These are phyloP conservation scores for Akanthomyces lecanii DNA, from an alignment of 2,329 filamentous ascomycete genomes.

Conservation along the genomic window DNA sequence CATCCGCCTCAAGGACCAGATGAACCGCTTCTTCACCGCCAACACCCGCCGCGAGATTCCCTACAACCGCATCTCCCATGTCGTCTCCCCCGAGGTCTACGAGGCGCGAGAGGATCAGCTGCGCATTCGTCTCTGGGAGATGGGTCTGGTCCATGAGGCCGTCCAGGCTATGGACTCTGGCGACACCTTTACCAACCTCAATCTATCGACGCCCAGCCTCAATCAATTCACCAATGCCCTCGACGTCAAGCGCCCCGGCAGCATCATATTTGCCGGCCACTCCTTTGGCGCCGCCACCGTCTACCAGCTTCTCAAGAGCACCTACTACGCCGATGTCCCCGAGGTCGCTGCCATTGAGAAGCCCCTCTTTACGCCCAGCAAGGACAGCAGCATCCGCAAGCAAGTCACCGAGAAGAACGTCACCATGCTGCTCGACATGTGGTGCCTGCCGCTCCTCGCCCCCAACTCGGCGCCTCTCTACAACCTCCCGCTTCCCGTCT, in stretches of 20 bases:
- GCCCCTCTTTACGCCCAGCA: constrained; percentile 58
- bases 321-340: constrained; percentile 59
- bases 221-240: constrained; percentile 57
- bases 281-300: constrained; percentile 74
- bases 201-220: constrained; percentile 47
- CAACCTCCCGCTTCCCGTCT: constrained; percentile 69
- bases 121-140: constrained; percentile 72
- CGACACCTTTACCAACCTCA: constrained; percentile 46
- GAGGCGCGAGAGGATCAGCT: constrained; percentile 66
- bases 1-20: constrained; percentile 57
- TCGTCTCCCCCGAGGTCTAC: constrained; percentile 61
- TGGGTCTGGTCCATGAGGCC: constrained; percentile 66
- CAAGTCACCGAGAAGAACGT: constrained; percentile 68
- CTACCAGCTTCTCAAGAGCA: constrained; percentile 73
- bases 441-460: constrained; percentile 68
- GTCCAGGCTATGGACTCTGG: constrained; percentile 62
- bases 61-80: constrained; percentile 56
- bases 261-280: constrained; percentile 72
- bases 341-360: constrained; percentile 44
- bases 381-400: constrained; percentile 50
- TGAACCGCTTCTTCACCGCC: constrained; percentile 29
- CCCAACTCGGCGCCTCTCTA: constrained; percentile 60
- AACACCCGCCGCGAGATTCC: constrained; percentile 34
- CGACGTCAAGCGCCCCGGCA: constrained; percentile 66
- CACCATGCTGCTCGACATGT: constrained; percentile 71